Conservation (phyloP, 768 basidiomycete genomes). For the Leucocoprinus sp. region DNA sequence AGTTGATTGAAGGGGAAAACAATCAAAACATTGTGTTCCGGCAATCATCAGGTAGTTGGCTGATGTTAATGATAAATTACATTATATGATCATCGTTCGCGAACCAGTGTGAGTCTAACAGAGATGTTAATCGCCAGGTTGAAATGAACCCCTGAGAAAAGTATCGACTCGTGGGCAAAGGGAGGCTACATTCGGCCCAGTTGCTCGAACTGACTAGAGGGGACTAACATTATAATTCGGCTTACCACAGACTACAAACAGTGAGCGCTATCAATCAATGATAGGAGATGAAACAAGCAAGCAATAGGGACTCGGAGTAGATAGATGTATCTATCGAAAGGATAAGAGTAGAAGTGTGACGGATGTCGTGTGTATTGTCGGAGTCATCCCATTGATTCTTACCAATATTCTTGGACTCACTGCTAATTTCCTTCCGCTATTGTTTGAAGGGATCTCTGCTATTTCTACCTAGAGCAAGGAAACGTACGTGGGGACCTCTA, state of each 20-base stretch:
- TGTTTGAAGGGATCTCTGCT: too few species aligned
- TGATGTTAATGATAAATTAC: neutral
- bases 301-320: neutral
- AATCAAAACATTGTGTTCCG: neutral
- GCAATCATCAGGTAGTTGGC: neutral
- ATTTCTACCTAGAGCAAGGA: too few species aligned
- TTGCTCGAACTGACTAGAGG: slow-evolving; percentile 51
- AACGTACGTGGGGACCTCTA: too few species aligned
- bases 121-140: slow-evolving; percentile 9
- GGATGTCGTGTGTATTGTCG: neutral
- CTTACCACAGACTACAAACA: slow-evolving; percentile 47
- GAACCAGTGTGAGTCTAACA: neutral
- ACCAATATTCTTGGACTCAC: too few species aligned
- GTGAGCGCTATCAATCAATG: neutral
- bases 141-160: neutral
- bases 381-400: too few species aligned
- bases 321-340: too few species aligned
- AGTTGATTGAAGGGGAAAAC: neutral
- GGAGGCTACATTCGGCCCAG: slow-evolving; percentile 51
- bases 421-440: too few species aligned
- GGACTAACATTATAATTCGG: slow-evolving; percentile 54
- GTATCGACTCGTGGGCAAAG: slow-evolving; percentile 35
- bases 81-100: too few species aligned
- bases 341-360: too few species aligned
- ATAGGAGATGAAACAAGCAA: neutral